A percentile compares a stretch with the other conserved stretches of the same genome.
Conservation (phyloP, 306 rosid genomes). For the Benincasa hispida region DNA sequence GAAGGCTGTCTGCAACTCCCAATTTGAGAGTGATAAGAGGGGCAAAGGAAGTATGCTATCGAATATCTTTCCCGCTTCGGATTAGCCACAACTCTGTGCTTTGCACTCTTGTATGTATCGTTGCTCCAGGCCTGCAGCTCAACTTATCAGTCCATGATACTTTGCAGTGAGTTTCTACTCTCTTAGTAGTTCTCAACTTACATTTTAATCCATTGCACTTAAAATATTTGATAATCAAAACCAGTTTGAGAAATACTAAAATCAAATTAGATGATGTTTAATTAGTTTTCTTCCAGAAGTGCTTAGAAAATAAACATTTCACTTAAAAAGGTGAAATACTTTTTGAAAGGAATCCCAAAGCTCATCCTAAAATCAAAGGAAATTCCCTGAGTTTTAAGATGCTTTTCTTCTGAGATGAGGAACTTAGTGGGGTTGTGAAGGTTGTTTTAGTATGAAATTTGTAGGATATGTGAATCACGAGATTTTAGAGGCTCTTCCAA, state of each 20-base stretch:
- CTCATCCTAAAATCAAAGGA: not conserved
- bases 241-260: not conserved
- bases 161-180: not conserved
- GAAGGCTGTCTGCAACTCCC: slow-evolving; percentile 61
- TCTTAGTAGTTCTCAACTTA: not conserved
- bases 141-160: not conserved
- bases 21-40: slow-evolving; percentile 55
- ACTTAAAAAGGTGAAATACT: not conserved
- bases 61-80: slow-evolving; percentile 56
- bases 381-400: not conserved
- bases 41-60: slow-evolving; percentile 76
- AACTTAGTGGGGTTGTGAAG: not conserved
- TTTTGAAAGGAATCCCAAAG: not conserved
- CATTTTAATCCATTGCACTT: not conserved
- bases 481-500: not conserved
- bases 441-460: not conserved
- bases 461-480: not conserved
- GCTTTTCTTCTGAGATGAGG: not conserved
- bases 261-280: not conserved
- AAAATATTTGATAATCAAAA: not conserved
- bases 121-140: slow-evolving; percentile 82
- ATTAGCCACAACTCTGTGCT: slow-evolving; percentile 69
- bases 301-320: not conserved
- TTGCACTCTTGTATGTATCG: slow-evolving; percentile 65
- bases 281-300: not conserved